Base-by-base conservation (phyloP, 495 filamentous ascomycete species). In the Aspergillus ostianus region DNA sequence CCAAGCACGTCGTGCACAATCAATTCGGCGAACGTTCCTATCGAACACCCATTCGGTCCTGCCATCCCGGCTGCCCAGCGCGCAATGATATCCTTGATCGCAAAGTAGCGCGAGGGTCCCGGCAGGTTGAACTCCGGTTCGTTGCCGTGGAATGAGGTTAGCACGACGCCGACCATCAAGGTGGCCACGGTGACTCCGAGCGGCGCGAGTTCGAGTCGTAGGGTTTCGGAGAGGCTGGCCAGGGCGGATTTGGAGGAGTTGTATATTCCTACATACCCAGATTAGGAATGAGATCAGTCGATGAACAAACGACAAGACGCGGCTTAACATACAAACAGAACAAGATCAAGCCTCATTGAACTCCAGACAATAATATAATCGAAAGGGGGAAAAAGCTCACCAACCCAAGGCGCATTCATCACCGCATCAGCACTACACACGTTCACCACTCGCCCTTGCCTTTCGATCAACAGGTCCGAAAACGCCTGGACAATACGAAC, bases 371-470 rank as follows among this genome's bases (percentile, higher is more conserved):
- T 72, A 63, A 53, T 5, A 67, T 49, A 8, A 44, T 15, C 13
- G 7, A 64, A 48, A n/a, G 29, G 23, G 15, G 36, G 32, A 32
- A 64, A 59, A 23, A 20, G 59, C 51, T 20, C 32, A 55, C 54
- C 50, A 20, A 48, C 69, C 56, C 73, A 82, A 18, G 74, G 73
- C 10, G 78, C 60, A 51, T 70, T 67, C 21, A 58, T 53, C 21
- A 76, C 64, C 44, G 76, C 61, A 7, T 74, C 79, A 26, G 72
- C 77, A 13, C 84, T 59, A n/a, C 77, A 79, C 3, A 75, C 80
- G 46, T 82, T 75, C 53, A 79, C 81, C 13, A 79, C 75, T 8
- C 85, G 73, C 5, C 81, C 81, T 26, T 68, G 70, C 2, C 76
- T 65, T 8, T 65, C 58, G 19, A 85, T 73, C 45, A 87, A 60